Evolutionary conservation across 2,329 filamentous ascomycete genomes (phyloP).

Genomic region (Fusarium nodosum): DNA sequence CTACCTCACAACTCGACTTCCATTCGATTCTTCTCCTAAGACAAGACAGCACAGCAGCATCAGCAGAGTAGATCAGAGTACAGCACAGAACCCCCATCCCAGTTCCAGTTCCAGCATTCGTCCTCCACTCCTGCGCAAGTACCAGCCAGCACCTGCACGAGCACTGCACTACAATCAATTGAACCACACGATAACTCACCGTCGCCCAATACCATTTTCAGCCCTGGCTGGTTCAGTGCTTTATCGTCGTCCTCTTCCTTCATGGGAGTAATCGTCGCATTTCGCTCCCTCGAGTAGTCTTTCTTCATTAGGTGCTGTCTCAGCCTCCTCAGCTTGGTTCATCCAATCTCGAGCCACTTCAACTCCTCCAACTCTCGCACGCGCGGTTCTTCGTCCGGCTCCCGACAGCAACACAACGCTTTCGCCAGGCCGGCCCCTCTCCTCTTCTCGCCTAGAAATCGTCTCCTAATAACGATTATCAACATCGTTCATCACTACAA

Average conservation of each 20-base stretch:
- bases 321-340: conserved; percentile 38
- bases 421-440: conserved; percentile 44
- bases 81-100: conserved; percentile 28
- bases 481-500: conserved; percentile 34
- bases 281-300: conserved; percentile 30
- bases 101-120: conserved; percentile 27
- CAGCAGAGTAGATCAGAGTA: not conserved
- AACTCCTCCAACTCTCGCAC: conserved; percentile 32
- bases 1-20: conserved; percentile 16
- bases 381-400: conserved; percentile 38
- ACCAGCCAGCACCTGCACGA: conserved; percentile 37
- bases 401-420: conserved; percentile 40
- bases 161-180: conserved; percentile 31
- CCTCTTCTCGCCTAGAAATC: conserved; percentile 30
- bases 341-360: conserved; percentile 23
- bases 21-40: conserved; percentile 25
- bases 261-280: conserved; percentile 45
- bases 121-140: conserved; percentile 43
- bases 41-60: conserved; percentile 18
- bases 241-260: conserved; percentile 38
- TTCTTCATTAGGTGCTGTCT: conserved; percentile 27
- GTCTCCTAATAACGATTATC: conserved; percentile 35
- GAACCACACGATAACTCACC: conserved; percentile 30
- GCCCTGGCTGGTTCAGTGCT: conserved; percentile 53
- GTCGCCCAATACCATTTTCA: conserved; percentile 43